Base-by-base conservation (phyloP, 192 early-diverging fungal species). In the Entrophospora sp. region DNA sequence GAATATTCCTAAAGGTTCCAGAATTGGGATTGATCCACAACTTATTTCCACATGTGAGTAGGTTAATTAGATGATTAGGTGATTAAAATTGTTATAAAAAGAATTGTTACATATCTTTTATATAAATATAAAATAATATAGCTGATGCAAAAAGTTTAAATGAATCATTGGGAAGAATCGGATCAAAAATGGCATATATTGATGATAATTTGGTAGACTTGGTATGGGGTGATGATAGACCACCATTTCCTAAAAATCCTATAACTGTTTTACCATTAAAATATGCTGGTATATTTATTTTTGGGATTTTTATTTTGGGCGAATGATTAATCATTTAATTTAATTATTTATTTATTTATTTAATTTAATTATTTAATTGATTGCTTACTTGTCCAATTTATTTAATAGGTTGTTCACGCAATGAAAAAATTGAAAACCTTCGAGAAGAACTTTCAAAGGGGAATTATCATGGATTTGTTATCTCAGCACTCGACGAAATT, bases 401-500 rank as follows among this genome's bases (percentile, higher is more conserved):
- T 60, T 69, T 71, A 42, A 61, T 69, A 44, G 78, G 79, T 27
- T 59, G 67, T 22, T 68, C 64, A 25, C 75, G 76, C 64, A 62
- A 58, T 18, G 88, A 88, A 25, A 95, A 97, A 78, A 81, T 95
- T 28, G 63, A 59, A 10, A 76, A 79, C 12, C 69, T 97, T 32
- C 90, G 88, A 31, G 83, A 79, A 25, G 71, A 78, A 51, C 75
- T 94, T 25, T 73, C 77, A 40, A 82, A 89, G 67, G 79, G 83
- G 64, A 74, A 79, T 13, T 74, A 73, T 6, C 83, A 81, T 62
- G 96, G 91, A 27, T 81, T 91, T 46, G 83, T 94, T 2, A 83
- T 95, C 5, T 86, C 93, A 6, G 93, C 87, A 7, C 79, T 99
- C 57, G 96, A 97, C 73, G 96, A 98, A 77, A 83, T 98, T 65